Evolutionary conservation across 805 yeast species (phyloP).

Genomic region (Millerozyma acaciae): DNA sequence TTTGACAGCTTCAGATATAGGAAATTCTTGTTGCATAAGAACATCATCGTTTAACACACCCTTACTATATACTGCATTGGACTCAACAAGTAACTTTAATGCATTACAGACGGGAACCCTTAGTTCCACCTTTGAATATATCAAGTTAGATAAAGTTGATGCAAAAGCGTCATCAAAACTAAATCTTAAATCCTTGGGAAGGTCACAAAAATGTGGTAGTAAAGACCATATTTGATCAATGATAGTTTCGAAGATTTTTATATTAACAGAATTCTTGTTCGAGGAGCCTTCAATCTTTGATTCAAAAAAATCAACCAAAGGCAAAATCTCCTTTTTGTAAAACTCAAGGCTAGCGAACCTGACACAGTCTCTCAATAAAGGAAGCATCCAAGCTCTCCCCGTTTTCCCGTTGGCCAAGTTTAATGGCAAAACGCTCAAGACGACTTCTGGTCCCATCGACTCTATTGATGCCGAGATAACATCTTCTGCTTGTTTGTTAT

Average conservation of each 20-base stretch:
- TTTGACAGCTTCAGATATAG: slow-evolving; percentile 49
- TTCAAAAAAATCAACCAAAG: slow-evolving; percentile 56
- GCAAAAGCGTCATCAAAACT: slow-evolving; percentile 79
- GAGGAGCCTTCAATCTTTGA: slow-evolving; percentile 40
- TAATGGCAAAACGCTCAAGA: slow-evolving; percentile 71
- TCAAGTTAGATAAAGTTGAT: slow-evolving; percentile 61
- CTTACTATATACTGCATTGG: slow-evolving; percentile 59
- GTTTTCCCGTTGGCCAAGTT: slow-evolving; percentile 60
- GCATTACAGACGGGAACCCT: slow-evolving; percentile 84
- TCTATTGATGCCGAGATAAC: slow-evolving; percentile 77
- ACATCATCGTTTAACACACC: slow-evolving; percentile 56
- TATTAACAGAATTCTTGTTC: slow-evolving; percentile 58
- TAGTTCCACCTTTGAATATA: slow-evolving; percentile 71
- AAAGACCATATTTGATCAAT: slow-evolving; percentile 91
- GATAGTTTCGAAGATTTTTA: slow-evolving; percentile 78
- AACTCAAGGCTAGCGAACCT: slow-evolving; percentile 64
- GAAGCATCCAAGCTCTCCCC: slow-evolving; percentile 97
- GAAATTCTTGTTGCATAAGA: slow-evolving; percentile 57
- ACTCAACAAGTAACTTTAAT: slow-evolving; percentile 71
- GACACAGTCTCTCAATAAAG: slow-evolving; percentile 82
- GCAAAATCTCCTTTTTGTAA: slow-evolving; percentile 62
- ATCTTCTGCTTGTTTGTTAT: slow-evolving; percentile 71
- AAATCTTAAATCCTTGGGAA: slow-evolving; percentile 67
- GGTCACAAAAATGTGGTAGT: slow-evolving; percentile 82
- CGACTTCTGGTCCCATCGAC: slow-evolving; percentile 82